Conservation (phyloP, 345 rosid genomes). For the Schrenkiella parvula region DNA sequence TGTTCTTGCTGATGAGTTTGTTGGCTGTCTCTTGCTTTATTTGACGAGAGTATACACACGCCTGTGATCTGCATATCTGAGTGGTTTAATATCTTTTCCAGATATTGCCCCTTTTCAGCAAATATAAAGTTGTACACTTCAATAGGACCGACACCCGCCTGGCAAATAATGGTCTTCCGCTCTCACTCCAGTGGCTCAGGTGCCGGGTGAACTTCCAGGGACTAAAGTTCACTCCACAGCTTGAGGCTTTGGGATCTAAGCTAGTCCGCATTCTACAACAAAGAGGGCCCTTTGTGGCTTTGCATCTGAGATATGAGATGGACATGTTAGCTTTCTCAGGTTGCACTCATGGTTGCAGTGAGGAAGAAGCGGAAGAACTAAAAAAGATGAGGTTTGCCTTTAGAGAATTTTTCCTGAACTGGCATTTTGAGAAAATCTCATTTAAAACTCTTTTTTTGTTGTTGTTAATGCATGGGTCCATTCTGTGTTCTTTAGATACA, state of each 20-base stretch:
- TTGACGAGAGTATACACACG: neutral
- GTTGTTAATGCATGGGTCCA: neutral
- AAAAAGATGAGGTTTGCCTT: slow-evolving; percentile 70
- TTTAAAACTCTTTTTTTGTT: neutral
- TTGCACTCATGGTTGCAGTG: slow-evolving; percentile 87
- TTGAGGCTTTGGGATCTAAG: slow-evolving; percentile 81
- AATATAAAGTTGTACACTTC: slow-evolving; percentile 76
- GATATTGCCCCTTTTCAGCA: slow-evolving; percentile 76
- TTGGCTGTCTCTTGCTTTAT: neutral
- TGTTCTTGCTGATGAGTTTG: neutral
- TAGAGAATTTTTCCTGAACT: neutral
- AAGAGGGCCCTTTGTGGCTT: slow-evolving; percentile 76
- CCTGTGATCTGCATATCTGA: neutral
- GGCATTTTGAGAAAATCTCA: neutral
- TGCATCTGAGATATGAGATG: slow-evolving; percentile 99
- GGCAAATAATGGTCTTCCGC: slow-evolving; percentile 80
- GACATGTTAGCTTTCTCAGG: slow-evolving; percentile 99
- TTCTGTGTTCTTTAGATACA: slow-evolving; percentile 51
- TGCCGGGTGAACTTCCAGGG: slow-evolving; percentile 92
- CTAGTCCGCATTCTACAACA: slow-evolving; percentile 64
- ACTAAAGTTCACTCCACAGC: slow-evolving; percentile 79
- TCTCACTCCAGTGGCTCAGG: slow-evolving; percentile 75
- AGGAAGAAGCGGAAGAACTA: slow-evolving; percentile 86
- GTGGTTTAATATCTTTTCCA: slow-evolving; percentile 36
- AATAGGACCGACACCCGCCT: slow-evolving; percentile 83